A percentile compares a stretch with the other conserved stretches of the same genome.
These are phyloP conservation scores for Mycosphaerella sp. DNA, from an alignment of 2,329 filamentous ascomycete species.

Conservation along the genomic window DNA sequence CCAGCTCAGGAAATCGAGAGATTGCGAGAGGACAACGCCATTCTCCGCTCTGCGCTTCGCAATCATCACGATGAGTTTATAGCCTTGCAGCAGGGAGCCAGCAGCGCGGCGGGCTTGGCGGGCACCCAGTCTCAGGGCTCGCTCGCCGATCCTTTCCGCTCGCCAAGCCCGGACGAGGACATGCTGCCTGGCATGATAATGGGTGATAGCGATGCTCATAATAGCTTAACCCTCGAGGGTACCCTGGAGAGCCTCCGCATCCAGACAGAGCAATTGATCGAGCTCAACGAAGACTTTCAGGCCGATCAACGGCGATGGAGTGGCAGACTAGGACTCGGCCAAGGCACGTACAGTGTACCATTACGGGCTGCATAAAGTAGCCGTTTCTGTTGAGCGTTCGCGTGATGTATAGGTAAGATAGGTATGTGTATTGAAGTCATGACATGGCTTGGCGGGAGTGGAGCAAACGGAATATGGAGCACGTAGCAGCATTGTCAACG, in stretches of 20 bases:
- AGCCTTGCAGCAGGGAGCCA: not conserved
- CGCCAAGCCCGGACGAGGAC: conserved; percentile 9
- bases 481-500: too few species aligned
- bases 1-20: conserved; percentile 6
- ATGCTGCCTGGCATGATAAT: not conserved
- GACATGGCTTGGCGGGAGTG: too few species aligned
- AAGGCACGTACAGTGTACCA: conserved; percentile 4
- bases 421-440: not conserved
- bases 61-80: conserved; percentile 12
- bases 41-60: conserved; percentile 12
- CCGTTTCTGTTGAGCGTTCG: not conserved
- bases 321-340: conserved; percentile 9
- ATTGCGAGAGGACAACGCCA: conserved; percentile 18
- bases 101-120: not conserved
- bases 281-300: conserved; percentile 33
- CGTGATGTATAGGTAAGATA: not conserved
- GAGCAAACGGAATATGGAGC: too few species aligned
- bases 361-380: conserved; percentile 2
- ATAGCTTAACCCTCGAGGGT: conserved; percentile 28
- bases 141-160: conserved; percentile 11
- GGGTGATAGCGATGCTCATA: conserved; percentile 4
- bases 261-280: conserved; percentile 32
- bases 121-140: not conserved
- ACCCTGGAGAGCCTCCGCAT: conserved; percentile 30
- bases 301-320: conserved; percentile 28